Evolutionary conservation across 1,139 yeast genomes (phyloP).

Genomic region (Saccharomycopsis hybrid): DNA sequence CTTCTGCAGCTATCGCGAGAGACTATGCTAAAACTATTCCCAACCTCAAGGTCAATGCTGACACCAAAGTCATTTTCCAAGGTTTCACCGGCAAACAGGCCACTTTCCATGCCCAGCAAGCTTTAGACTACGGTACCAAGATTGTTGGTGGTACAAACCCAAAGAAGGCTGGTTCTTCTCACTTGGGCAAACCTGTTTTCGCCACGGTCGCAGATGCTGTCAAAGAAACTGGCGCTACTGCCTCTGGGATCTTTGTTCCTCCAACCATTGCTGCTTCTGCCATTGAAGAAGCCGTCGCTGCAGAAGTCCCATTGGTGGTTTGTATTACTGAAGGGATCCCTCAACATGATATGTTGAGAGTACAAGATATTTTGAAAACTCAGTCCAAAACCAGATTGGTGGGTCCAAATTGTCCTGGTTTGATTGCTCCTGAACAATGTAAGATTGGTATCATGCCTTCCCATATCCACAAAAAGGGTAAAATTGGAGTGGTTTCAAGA

Average conservation of each 20-base stretch:
- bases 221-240: conserved; percentile 85
- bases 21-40: conserved; percentile 67
- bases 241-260: conserved; percentile 96
- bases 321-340: conserved; percentile 99
- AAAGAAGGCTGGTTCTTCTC: conserved; percentile 89
- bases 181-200: conserved; percentile 86
- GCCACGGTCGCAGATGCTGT: conserved; percentile 84
- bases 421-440: conserved; percentile 96
- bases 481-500: conserved; percentile 90
- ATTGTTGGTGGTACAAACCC: conserved; percentile 99
- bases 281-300: conserved; percentile 95
- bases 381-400: conserved; percentile 95
- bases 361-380: conserved; percentile 87
- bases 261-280: conserved; percentile 96
- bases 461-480: conserved; percentile 87
- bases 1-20: conserved; percentile 29
- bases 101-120: conserved; percentile 96
- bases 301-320: conserved; percentile 92
- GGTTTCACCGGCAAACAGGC: conserved; percentile 98
- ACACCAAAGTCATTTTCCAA: conserved; percentile 94
- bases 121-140: conserved; percentile 84
- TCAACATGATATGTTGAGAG: conserved; percentile 96
- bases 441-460: conserved; percentile 99
- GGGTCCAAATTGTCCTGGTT: conserved; percentile 99
- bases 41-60: conserved; percentile 75